phyloP scores from a whole-genome alignment of 441 rosid species.

The Macaranga tanarius region DNA sequence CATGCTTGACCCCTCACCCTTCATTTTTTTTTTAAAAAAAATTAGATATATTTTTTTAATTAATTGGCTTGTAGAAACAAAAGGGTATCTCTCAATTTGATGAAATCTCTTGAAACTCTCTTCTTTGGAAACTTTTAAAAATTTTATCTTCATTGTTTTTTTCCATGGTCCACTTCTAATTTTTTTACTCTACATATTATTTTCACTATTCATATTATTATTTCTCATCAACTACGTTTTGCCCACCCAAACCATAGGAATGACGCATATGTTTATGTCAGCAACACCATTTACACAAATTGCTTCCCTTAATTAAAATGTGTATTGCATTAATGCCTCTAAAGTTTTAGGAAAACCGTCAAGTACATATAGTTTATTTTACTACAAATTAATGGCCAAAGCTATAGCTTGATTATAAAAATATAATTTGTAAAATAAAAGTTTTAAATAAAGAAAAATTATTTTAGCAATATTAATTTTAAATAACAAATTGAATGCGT shows the following conservation, averaged over 20 bases:
- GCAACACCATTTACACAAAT: constrained; percentile 16
- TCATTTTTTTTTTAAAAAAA: constrained; percentile 18
- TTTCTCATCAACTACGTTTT: constrained; percentile 2
- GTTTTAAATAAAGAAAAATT: too few relatives aligned
- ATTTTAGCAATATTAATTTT: too few relatives aligned
- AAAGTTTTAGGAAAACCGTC: neutral
- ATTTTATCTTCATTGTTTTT: neutral
- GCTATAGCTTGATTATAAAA: too few relatives aligned
- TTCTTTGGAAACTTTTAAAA: neutral
- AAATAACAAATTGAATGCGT: too few relatives aligned
- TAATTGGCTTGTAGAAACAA: constrained; percentile 13
- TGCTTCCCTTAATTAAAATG: neutral
- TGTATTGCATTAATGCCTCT: neutral
- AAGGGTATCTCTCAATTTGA: constrained; percentile 28
- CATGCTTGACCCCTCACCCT: constrained; percentile 46
- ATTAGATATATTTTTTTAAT: too few relatives aligned
- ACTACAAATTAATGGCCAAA: too few relatives aligned
- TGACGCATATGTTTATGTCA: constrained; percentile 61
- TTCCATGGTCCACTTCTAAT: constrained; percentile 8
- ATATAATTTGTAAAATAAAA: too few relatives aligned
- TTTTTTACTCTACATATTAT: constrained; percentile 13
- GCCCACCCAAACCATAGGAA: constrained; percentile 32
- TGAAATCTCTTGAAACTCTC: constrained; percentile 40
- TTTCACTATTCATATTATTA: too few relatives aligned
- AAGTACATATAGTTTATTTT: too few relatives aligned